Conservation (phyloP, 2,329 filamentous ascomycete genomes). For the Cladosporium oxysporum region DNA sequence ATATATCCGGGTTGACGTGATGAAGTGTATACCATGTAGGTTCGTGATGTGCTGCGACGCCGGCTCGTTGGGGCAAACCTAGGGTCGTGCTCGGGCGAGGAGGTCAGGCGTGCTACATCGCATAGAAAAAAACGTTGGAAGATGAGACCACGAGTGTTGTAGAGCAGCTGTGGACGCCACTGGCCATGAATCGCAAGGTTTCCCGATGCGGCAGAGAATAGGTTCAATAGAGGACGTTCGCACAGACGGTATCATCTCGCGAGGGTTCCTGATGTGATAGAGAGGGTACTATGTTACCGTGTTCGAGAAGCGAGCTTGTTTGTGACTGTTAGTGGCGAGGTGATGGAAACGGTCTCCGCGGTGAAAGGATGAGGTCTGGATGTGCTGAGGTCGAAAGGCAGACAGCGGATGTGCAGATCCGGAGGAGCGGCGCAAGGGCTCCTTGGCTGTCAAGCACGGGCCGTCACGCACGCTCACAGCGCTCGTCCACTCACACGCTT, state of each 20-base stretch:
- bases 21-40: not conserved
- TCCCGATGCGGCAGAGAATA: not conserved
- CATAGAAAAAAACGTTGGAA: conserved; percentile 1
- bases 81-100: not conserved
- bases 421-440: not conserved
- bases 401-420: not conserved
- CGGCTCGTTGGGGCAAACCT: not conserved
- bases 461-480: not conserved
- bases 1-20: not conserved
- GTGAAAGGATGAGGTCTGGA: not conserved
- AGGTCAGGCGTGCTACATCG: not conserved
- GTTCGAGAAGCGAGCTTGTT: not conserved
- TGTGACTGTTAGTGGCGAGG: not conserved
- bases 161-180: not conserved
- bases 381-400: not conserved
- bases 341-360: not conserved
- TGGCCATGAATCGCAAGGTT: not conserved
- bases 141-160: conserved; percentile 11
- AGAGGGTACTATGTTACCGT: not conserved
- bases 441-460: not conserved
- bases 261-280: not conserved
- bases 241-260: not conserved
- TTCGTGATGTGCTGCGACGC: not conserved
- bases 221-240: not conserved
- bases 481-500: not conserved